These are phyloP conservation scores for Citrus sinensis DNA, from an alignment of 345 rosid species.

Conservation along the genomic window DVS_A1.0 CM039163.1:45534501-45535000, in stretches of 20 bases:
- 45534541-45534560: no score
- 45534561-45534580: no score
- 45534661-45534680: background rate
- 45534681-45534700: background rate
- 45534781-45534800: slow-evolving; percentile 22
- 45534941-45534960: background rate
- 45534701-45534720: slow-evolving; percentile 11
- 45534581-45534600: no score
- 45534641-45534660: background rate
- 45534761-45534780: slow-evolving; percentile 12
- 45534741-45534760: slow-evolving; percentile 12
- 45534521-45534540: no score
- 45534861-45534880: slow-evolving; percentile 16
- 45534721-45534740: background rate
- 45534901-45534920: background rate
- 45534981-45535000: background rate
- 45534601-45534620: no score
- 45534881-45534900: background rate
- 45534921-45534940: background rate
- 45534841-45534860: slow-evolving; percentile 10
- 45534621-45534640: no score
- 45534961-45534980: no score
- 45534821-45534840: background rate
- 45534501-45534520: rapidly evolving
- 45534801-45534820: slow-evolving; percentile 18